Evolutionary conservation across 306 rosid genomes (phyloP).

Genomic region (Fragaria ananassa): DNA sequence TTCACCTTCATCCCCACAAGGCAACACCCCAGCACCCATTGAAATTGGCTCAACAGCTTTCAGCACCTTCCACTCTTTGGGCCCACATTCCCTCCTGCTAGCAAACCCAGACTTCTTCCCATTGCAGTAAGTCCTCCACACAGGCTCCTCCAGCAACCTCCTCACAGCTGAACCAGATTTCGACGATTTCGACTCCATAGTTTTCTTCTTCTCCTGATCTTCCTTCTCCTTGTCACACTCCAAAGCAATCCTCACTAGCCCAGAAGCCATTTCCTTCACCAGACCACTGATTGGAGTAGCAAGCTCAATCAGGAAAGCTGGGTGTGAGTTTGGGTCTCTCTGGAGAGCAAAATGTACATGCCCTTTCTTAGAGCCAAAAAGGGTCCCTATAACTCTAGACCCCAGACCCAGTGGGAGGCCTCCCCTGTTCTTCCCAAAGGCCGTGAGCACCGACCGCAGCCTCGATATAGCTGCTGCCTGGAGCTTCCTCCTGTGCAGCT

Average conservation of each 20-base stretch:
- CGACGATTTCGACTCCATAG: background rate
- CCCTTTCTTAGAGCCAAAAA: constrained; percentile 83
- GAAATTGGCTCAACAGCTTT: constrained; percentile 90
- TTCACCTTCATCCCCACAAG: constrained; percentile 35
- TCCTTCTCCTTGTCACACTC: constrained; percentile 77
- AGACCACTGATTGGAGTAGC: constrained; percentile 86
- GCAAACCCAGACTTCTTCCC: constrained; percentile 95
- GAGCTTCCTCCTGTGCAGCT: constrained; percentile 52
- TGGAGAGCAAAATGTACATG: constrained; percentile 93
- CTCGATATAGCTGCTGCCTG: constrained; percentile 70
- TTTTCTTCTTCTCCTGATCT: constrained; percentile 23
- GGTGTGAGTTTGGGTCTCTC: constrained; percentile 65
- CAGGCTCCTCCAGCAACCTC: constrained; percentile 72
- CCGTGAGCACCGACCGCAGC: constrained; percentile 67
- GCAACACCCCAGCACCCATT: constrained; percentile 96
- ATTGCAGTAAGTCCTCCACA: constrained; percentile 92
- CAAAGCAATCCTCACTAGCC: constrained; percentile 87
- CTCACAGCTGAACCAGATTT: background rate
- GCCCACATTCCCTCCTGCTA: constrained; percentile 75
- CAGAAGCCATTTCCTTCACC: constrained; percentile 99
- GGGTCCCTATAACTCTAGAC: constrained; percentile 77
- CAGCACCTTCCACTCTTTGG: constrained; percentile 77
- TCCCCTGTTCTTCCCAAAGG: constrained; percentile 66
- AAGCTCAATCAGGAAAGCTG: constrained; percentile 85
- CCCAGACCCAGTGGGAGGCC: constrained; percentile 58